Evolutionary conservation across 108 stramenopile genomes (phyloP), one percentile per base, ranked within the genome.

Genomic region (Phaeodactylum tricornutum): DNA sequence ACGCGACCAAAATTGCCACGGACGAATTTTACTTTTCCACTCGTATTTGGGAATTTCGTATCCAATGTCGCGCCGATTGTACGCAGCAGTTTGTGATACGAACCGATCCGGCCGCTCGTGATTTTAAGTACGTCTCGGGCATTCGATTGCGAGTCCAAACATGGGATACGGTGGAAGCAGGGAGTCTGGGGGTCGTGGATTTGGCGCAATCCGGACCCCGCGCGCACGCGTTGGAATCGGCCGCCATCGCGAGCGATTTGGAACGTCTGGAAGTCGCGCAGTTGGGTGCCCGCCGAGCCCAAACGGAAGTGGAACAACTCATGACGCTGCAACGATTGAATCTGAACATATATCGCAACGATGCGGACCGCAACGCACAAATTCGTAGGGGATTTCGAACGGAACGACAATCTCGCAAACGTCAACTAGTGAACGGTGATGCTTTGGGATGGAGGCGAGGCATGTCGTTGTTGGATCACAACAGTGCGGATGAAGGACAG

Each of bases 1-100:
- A 98, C 62, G 95, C 97, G 4, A 71, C 84, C 49, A 98, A 98
- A 51, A 67, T 61, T 2, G 59, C 81, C 20, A 81, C 85, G 16
- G 93, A 67, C 14, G 50, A 57, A 12, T 55, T 65, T 23, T 95
- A 95, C 60, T 86, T 85, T 50, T 75, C 87, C 11, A 80, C 91
- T 3, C 76, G 67, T 46, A 93, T 98, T 32, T 91, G 71, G 52
- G 84, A 94, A 59, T 98, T 98, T 58, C 61, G 50, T 23, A 93
- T 92, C 62, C 87, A 81, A 43, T 98, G 97, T 69, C 77, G 88
- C 25, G 57, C 61, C 2, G 94, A 93, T 72, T 60, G 45, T 15
- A 54, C 66, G 25, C 55, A 48, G 8, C 56, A 55, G 22, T 81
- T 93, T 55, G 50, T 71, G 17, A 92, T 95, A 43, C 66, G 82